Conservation (phyloP, 2,329 filamentous ascomycete genomes). For the Curvularia eragrostidis region DNA sequence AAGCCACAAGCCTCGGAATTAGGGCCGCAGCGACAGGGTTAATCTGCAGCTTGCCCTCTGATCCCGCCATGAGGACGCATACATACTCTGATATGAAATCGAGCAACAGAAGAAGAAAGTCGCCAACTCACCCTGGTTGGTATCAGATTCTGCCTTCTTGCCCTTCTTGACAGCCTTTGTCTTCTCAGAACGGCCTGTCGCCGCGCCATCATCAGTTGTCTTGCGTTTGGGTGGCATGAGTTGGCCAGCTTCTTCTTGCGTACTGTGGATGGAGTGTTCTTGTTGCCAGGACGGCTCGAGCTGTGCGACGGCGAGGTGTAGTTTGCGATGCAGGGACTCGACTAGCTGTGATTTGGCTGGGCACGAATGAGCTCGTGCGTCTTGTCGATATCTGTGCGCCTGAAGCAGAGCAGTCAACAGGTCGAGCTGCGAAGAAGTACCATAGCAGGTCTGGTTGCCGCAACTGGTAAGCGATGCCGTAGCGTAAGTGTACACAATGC, state of each 20-base stretch:
- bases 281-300: not conserved
- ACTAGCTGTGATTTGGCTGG: constrained; percentile 5
- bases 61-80: not conserved
- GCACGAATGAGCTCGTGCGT: constrained; percentile 14
- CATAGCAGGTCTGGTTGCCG: constrained; percentile 12
- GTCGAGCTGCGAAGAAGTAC: constrained; percentile 2
- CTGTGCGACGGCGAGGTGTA: not conserved
- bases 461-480: constrained; percentile 9
- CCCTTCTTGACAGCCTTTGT: constrained; percentile 8
- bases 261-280: constrained; percentile 3
- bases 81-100: not conserved
- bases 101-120: not conserved
- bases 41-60: constrained; percentile 8
- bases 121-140: constrained; percentile 5
- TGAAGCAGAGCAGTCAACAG: constrained; percentile 11
- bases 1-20: constrained; percentile 16
- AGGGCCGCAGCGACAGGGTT: constrained; percentile 15
- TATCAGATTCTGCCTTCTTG: not conserved
- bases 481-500: constrained; percentile 4
- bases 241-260: constrained; percentile 1
- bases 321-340: not conserved
- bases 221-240: constrained; percentile 24
- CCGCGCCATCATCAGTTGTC: constrained; percentile 1
- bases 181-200: constrained; percentile 7
- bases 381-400: constrained; percentile 14